phyloP scores from a whole-genome alignment of 2,329 filamentous ascomycete genomes.

The Decorospora gaudefroyi region DNA sequence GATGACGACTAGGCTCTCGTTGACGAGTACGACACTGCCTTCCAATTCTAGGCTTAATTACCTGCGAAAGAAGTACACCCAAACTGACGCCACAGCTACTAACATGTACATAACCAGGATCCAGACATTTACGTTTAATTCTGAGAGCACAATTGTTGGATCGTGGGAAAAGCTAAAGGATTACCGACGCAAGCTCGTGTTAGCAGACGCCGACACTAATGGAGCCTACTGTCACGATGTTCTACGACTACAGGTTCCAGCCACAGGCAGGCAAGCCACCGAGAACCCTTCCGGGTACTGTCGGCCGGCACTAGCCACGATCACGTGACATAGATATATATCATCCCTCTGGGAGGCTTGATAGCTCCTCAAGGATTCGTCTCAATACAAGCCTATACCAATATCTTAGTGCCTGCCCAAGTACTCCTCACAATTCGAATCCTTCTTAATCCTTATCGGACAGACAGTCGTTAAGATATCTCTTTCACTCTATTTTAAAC shows the following conservation, averaged over 20 bases:
- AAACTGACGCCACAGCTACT: background rate
- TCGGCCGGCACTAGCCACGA: background rate
- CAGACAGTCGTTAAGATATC: too few species aligned
- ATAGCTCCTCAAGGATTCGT: background rate
- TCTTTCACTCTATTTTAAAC: too few species aligned
- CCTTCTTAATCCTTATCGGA: too few species aligned
- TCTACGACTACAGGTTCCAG: background rate
- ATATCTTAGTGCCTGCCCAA: background rate
- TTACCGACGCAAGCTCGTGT: background rate
- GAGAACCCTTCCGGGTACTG: background rate
- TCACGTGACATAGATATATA: background rate
- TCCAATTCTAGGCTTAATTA: background rate
- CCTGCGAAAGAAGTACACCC: background rate
- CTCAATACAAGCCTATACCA: too few species aligned
- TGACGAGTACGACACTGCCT: background rate
- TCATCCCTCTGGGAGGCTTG: background rate
- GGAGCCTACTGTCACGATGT: background rate
- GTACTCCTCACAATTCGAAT: background rate
- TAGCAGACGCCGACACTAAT: background rate
- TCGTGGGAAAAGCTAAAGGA: background rate
- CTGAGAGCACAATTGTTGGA: background rate
- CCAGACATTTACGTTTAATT: background rate
- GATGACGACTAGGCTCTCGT: background rate
- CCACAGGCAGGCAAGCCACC: background rate
- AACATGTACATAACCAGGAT: background rate